Percentiles rank a stretch among this genome's conserved stretches.
phyloP scores from a whole-genome alignment of 176 grass and related monocot species.

The Pharus latifolius region DNA sequence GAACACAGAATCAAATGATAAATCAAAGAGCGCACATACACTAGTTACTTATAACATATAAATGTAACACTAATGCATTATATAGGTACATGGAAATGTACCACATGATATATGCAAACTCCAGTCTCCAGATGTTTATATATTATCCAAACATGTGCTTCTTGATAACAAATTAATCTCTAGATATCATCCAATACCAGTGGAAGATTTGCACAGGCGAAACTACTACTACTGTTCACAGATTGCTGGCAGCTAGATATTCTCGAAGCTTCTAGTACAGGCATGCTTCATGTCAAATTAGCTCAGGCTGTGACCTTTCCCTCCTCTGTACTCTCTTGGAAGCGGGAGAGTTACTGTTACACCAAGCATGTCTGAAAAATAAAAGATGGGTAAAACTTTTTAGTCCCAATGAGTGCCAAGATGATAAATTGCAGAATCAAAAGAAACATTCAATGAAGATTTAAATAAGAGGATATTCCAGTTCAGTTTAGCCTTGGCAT shows the following conservation, averaged over 20 bases:
- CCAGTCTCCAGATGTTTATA: not conserved
- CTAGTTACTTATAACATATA: not conserved
- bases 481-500: not conserved
- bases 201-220: not conserved
- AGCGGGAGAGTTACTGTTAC: not conserved
- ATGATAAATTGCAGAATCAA: not conserved
- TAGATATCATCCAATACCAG: constrained; percentile 3
- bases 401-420: not conserved
- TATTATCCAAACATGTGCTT: constrained; percentile 10
- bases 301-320: not conserved
- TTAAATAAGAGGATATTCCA: not conserved
- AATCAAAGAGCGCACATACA: not conserved
- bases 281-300: too few species aligned
- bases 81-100: not conserved
- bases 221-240: constrained; percentile 3
- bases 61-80: not conserved
- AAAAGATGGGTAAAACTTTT: not conserved
- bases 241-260: not conserved
- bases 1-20: not conserved
- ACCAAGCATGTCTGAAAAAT: constrained; percentile 27
- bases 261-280: too few species aligned
- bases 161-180: constrained; percentile 11
- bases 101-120: constrained; percentile 10
- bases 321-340: constrained; percentile 1
- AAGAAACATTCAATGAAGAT: not conserved